Conservation (phyloP, 768 basidiomycete species). For the Tephrocybe sp. region DNA sequence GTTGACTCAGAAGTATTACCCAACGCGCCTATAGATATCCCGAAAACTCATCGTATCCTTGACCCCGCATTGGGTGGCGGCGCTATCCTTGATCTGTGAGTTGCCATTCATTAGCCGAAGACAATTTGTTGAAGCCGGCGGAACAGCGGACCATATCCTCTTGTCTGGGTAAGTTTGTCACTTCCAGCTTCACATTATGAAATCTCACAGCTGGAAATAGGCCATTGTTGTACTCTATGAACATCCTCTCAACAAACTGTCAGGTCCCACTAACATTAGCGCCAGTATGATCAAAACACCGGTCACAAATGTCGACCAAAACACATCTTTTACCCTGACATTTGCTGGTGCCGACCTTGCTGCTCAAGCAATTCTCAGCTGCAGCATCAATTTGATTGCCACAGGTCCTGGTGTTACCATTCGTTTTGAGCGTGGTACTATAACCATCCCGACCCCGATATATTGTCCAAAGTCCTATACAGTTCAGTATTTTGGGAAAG, state of each 20-base stretch:
- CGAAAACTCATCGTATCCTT: slow-evolving; percentile 70
- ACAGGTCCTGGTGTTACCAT: slow-evolving; percentile 56
- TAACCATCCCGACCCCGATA: slow-evolving; percentile 62
- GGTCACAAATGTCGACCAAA: slow-evolving; percentile 75
- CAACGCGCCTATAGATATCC: slow-evolving; percentile 44
- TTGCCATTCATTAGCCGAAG: background rate
- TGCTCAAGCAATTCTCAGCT: slow-evolving; percentile 72
- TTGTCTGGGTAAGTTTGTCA: slow-evolving; percentile 60
- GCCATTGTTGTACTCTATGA: slow-evolving; percentile 79
- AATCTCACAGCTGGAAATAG: slow-evolving; percentile 31
- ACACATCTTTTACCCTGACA: slow-evolving; percentile 70
- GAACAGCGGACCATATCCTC: slow-evolving; percentile 73
- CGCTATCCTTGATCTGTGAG: slow-evolving; percentile 79
- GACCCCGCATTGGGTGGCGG: slow-evolving; percentile 82
- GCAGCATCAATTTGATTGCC: slow-evolving; percentile 56
- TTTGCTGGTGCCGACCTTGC: slow-evolving; percentile 58
- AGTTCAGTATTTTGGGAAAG: slow-evolving; percentile 56
- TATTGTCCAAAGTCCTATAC: slow-evolving; percentile 66
- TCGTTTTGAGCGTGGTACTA: slow-evolving; percentile 71
- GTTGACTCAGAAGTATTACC: background rate
- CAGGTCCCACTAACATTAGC: slow-evolving; percentile 54
- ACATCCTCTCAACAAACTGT: slow-evolving; percentile 65
- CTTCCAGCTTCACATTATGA: background rate
- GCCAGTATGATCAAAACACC: slow-evolving; percentile 78
- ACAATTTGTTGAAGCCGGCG: slow-evolving; percentile 2